Percentiles rank a stretch among this genome's conserved stretches.
phyloP scores from a whole-genome alignment of 2,329 filamentous ascomycete genomes.

The Penicillium italicum region DNA sequence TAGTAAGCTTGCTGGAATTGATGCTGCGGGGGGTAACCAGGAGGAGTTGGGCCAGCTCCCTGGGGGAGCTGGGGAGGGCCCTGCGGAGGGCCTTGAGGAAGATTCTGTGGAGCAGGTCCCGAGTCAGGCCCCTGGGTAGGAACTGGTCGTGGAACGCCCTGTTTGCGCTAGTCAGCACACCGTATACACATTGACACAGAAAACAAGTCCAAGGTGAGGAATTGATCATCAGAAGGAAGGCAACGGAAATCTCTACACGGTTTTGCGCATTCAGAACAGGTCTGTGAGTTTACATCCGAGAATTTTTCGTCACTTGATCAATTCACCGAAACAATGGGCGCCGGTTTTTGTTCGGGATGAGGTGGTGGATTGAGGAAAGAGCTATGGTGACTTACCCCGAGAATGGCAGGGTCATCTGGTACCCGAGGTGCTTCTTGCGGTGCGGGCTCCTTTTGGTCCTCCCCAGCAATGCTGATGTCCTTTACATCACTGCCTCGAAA shows the following conservation, averaged over 20 bases:
- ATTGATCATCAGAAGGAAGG: constrained; percentile 90
- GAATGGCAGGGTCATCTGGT: constrained; percentile 92
- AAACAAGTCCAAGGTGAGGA: constrained; percentile 4
- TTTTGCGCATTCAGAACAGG: constrained; percentile 88
- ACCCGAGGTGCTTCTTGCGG: constrained; percentile 72
- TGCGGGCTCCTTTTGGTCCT: constrained; percentile 66
- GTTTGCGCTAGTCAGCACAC: constrained; percentile 24
- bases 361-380: constrained; percentile 6
- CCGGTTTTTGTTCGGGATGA: constrained; percentile 5
- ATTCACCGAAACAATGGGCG: constrained; percentile 9
- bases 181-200: not conserved
- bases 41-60: constrained; percentile 33
- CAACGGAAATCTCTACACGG: constrained; percentile 98
- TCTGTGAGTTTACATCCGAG: constrained; percentile 88
- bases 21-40: constrained; percentile 42
- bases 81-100: constrained; percentile 42
- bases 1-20: constrained; percentile 44
- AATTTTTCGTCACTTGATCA: constrained; percentile 72
- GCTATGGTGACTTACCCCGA: constrained; percentile 75
- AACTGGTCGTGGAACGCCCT: constrained; percentile 45
- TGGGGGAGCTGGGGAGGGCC: constrained; percentile 47
- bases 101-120: constrained; percentile 29
- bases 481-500: constrained; percentile 98
- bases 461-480: constrained; percentile 88
- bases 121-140: constrained; percentile 22